Base-by-base conservation (phyloP, 2,329 filamentous ascomycete genomes). In the Colletotrichum sp. region DNA sequence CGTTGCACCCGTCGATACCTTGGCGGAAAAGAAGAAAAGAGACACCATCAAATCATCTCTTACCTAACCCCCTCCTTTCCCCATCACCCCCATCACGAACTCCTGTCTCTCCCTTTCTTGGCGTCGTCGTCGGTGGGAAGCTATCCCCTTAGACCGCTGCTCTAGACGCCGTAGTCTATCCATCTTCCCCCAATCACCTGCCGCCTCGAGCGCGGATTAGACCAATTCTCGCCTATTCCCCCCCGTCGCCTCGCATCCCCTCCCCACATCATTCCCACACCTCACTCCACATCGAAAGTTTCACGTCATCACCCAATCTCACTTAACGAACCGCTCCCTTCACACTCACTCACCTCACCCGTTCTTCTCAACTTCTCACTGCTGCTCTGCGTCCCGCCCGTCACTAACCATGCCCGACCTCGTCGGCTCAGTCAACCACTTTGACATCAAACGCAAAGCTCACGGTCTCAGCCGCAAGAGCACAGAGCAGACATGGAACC, bases 361-460 rank as follows among this genome's bases (percentile, higher is more conserved):
- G 22, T 34, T 32, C 25, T 27, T 73, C 34, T n/a, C 27, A n/a
- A 34, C 5, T 15, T 48, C 11, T 52, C 61, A 34, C 2, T 4
- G 7, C 57, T 39, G 66, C 71, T 57, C 57, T 55, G 16, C 11
- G 11, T 28, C 30, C 2, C 44, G n/a, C 19, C 70, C 39, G 6
- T 74, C 67, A 30, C 74, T 76, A 67, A 76, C 59, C 28, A 76
- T 76, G 74, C 70, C 73, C 39, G 19, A 64, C 34, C 30, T 69
- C 48, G 25, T 65, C 64, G 74, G 74, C 44, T 76, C 81, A 89
- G 88, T 88, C 84, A 89, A 90, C 78, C 81, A 84, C 57, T 87
- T 84, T 78, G 83, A 82, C 68, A 85, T 87, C 77, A 89, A 86
- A 83, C 84, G 85, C 75, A 81, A 83, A 73, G 88, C 88, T 74